Conservation (phyloP, 169 alveolate species). For the Theileria equi region DNA sequence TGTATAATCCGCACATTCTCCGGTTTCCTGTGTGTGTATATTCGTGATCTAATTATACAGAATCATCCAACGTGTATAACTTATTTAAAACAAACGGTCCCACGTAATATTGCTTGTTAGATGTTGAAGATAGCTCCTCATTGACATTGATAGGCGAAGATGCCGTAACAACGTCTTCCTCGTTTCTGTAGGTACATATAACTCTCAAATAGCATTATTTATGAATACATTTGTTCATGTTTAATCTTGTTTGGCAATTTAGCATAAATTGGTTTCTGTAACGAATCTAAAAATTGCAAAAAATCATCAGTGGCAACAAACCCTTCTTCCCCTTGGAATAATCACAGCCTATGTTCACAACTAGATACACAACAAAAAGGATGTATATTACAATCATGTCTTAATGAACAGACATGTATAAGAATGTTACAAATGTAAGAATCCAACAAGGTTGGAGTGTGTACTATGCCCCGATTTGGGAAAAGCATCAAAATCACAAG, state of each 20-base stretch:
- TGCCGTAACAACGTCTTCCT: conserved; percentile 28
- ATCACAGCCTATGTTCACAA: too few species aligned
- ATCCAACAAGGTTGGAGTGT: conserved; percentile 20
- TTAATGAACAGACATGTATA: neutral
- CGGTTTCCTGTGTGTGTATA: conserved; percentile 12
- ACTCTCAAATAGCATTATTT: too few species aligned
- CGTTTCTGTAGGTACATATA: conserved; percentile 6
- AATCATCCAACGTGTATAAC: too few species aligned
- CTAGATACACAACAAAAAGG: too few species aligned
- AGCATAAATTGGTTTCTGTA: too few species aligned
- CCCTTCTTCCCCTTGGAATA: too few species aligned
- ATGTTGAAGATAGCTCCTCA: conserved; percentile 37
- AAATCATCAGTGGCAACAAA: too few species aligned
- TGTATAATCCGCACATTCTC: conserved; percentile 21
- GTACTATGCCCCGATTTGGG: conserved; percentile 29
- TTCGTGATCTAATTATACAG: neutral
- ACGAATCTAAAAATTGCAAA: too few species aligned
- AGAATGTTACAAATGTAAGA: conserved; percentile 6
- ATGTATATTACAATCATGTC: too few species aligned
- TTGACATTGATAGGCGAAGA: conserved; percentile 32
- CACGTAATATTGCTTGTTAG: conserved; percentile 8
- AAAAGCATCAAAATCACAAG: conserved; percentile 53
- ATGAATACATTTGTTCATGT: too few species aligned
- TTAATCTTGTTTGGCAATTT: too few species aligned
- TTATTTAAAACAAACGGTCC: conserved; percentile 1